Conservation (phyloP, 2,329 filamentous ascomycete species). For the Akanthomyces lecanii region DNA sequence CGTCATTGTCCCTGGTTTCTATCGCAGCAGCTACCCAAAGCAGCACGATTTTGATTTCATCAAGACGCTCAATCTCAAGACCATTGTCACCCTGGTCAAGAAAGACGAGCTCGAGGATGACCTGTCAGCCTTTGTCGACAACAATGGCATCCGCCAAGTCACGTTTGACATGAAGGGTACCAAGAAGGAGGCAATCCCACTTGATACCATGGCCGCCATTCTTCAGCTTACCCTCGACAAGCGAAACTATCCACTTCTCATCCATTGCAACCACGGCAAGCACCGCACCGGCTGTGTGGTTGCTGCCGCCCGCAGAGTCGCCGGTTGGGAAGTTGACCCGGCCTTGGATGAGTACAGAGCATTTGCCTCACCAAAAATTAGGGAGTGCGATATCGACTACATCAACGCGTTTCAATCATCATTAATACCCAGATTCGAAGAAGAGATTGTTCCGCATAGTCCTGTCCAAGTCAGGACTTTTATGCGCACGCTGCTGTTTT, state of each 20-base stretch:
- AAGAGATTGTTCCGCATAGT: conserved; percentile 17
- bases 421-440: conserved; percentile 28
- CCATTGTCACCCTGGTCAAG: conserved; percentile 67
- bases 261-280: conserved; percentile 94
- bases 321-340: conserved; percentile 58
- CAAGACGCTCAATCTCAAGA: conserved; percentile 65
- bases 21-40: conserved; percentile 76
- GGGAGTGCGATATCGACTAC: conserved; percentile 58
- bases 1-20: conserved; percentile 67
- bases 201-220: conserved; percentile 64
- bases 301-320: conserved; percentile 69
- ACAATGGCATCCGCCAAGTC: conserved; percentile 65
- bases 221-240: conserved; percentile 67
- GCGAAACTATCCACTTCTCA: conserved; percentile 71
- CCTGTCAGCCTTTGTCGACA: conserved; percentile 58
- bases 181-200: conserved; percentile 70
- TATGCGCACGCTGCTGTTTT: conserved; percentile 40
- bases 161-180: conserved; percentile 81
- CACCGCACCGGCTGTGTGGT: conserved; percentile 90
- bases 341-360: conserved; percentile 70
- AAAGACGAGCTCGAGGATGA: conserved; percentile 53
- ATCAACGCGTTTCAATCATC: conserved; percentile 47
- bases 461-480: conserved; percentile 35
- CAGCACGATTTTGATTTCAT: conserved; percentile 68
- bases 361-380: conserved; percentile 58